Base-by-base conservation (phyloP, 768 basidiomycete species). In the Filobasidium floriforme region DNA sequence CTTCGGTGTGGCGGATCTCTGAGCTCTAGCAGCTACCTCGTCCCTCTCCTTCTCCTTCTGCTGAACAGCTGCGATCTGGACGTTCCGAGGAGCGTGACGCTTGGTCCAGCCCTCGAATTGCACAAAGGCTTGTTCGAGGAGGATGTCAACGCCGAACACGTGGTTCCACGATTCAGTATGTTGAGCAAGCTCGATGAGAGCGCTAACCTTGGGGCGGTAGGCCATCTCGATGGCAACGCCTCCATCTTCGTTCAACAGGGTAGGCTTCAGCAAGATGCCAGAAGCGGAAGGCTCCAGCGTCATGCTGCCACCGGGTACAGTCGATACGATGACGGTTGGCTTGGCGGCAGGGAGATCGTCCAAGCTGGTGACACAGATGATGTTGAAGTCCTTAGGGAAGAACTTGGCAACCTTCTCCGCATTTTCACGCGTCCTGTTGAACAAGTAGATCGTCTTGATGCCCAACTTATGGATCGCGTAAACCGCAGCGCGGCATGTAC, bases 401-500 rank as follows among this genome's bases (percentile, higher is more conserved):
- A 84, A 82, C 5, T 73, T 70, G 1, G 83, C 86, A 32, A 99
- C 82, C 49, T 82, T 83, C 70, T 86, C 81, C 0, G 92, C 94
- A 72, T 89, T 89, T 64, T 76, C 80, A 19, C 73, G 76, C 0
- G 94, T 97, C 54, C 96, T 85, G 79, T 98, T 99, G 81, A 83
- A 92, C 22, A 99, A 76, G 77, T 91, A 92, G 70, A 98, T 88
- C 6, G 80, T 82, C 60, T 82, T 79, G 43, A 87, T 83, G 7
- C 87, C 86, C 1, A 93, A 80, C 62, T 81, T 80, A 69, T 88
- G 84, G 55, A 97, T 79, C 1, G 94, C 92, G 74, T 92, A 96
- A 68, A 98, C 85, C 0, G 94, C 94, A 0, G 94, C 94, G 19
- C 94, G 89, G 19, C 90, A 87, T 0, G 94, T 96, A 1, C 94